A percentile compares a stretch with the other conserved stretches of the same genome.
phyloP scores from a whole-genome alignment of 179 eudicot species.

The Gypsophila paniculata region DNA sequence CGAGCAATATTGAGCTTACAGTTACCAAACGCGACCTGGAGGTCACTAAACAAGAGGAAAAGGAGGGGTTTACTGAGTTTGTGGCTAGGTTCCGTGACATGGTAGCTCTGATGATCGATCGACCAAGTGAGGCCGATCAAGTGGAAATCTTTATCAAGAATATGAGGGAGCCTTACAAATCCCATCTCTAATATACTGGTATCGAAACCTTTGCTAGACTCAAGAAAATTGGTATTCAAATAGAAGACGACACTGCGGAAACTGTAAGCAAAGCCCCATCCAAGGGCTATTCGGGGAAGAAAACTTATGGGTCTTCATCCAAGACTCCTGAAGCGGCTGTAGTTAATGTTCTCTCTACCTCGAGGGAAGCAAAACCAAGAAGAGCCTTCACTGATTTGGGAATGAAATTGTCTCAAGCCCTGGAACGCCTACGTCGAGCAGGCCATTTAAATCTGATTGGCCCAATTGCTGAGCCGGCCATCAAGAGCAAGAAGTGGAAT shows the following conservation, averaged over 20 bases:
- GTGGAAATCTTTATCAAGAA: background rate
- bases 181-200: background rate
- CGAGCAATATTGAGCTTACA: too few relatives aligned
- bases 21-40: too few relatives aligned
- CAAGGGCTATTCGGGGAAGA: background rate
- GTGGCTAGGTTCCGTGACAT: background rate
- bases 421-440: background rate
- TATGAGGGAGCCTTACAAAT: background rate
- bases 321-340: background rate
- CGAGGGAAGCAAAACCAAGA: background rate
- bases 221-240: background rate
- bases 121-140: background rate
- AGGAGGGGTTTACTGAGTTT: too few relatives aligned
- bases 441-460: background rate
- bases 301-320: background rate
- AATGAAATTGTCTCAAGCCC: background rate
- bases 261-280: background rate
- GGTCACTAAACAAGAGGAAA: too few relatives aligned
- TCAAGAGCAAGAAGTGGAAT: background rate
- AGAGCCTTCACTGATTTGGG: background rate
- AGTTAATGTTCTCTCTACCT: background rate
- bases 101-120: background rate
- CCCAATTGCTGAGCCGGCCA: background rate
- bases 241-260: background rate
- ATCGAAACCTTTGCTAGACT: background rate